These are phyloP conservation scores for Firmiana major DNA, from an alignment of 345 rosid genomes.

Conservation along the genomic window DNA sequence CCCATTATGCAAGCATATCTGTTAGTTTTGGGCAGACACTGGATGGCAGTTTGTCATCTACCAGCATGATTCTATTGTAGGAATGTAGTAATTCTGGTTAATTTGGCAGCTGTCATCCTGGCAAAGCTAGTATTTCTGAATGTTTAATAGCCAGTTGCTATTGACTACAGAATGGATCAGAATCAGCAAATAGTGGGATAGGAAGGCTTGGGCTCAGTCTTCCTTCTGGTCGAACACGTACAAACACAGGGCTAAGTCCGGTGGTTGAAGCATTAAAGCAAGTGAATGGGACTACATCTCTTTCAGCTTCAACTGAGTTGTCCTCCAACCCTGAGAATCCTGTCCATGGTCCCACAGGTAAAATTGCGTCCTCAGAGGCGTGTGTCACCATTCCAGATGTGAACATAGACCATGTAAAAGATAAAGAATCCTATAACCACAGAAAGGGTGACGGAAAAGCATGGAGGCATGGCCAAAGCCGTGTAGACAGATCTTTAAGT, in stretches of 20 bases:
- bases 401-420: constrained; percentile 15
- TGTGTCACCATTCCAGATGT: constrained; percentile 9
- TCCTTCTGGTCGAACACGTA: constrained; percentile 14
- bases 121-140: constrained; percentile 8
- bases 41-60: neutral
- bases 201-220: constrained; percentile 26
- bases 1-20: neutral
- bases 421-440: constrained; percentile 16
- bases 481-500: constrained; percentile 22
- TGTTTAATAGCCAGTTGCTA: neutral
- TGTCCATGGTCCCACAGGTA: constrained; percentile 14
- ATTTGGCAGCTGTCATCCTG: constrained; percentile 4
- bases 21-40: neutral
- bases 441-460: constrained; percentile 20
- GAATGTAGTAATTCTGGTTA: neutral
- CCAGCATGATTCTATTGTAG: constrained; percentile 7
- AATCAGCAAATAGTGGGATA: constrained; percentile 19
- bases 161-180: constrained; percentile 36
- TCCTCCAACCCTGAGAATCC: constrained; percentile 19
- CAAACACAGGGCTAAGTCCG: constrained; percentile 21
- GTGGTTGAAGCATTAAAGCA: constrained; percentile 22
- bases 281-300: constrained; percentile 17
- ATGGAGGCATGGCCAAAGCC: constrained; percentile 27
- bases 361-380: constrained; percentile 19
- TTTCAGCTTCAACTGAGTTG: constrained; percentile 19